Evolutionary conservation across 139 green algal genomes (phyloP).

Genomic region (Picocystis salinarum): DNA sequence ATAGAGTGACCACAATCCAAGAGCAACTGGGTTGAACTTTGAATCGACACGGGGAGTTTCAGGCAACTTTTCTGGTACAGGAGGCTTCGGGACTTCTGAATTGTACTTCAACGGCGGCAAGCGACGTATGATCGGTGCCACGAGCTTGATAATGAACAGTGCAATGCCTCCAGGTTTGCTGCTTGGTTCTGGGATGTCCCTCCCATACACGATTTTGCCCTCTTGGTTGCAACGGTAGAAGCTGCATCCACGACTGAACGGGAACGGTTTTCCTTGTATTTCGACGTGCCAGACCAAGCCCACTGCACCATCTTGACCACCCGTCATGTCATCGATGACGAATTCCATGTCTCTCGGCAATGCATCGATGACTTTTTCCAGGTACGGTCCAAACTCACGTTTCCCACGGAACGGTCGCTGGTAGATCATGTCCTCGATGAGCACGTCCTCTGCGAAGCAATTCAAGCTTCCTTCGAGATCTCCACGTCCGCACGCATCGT

Average conservation of each 20-base stretch:
- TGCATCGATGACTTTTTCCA: neutral
- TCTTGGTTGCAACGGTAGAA: constrained; percentile 6
- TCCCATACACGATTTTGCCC: constrained; percentile 12
- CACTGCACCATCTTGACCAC: neutral
- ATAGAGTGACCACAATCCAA: neutral
- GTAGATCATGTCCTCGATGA: constrained; percentile 3
- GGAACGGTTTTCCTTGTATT: constrained; percentile 8
- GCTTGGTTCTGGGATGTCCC: constrained; percentile 10
- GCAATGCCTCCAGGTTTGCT: constrained; percentile 6
- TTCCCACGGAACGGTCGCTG: neutral
- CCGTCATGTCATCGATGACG: constrained; percentile 6
- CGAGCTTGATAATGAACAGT: constrained; percentile 10
- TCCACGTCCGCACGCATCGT: no score
- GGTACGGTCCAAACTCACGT: neutral
- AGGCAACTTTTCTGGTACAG: no score
- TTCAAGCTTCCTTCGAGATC: no score
- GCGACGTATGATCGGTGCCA: constrained; percentile 5
- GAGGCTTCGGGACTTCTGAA: neutral
- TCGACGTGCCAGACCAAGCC: constrained; percentile 13
- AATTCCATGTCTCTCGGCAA: constrained; percentile 5
- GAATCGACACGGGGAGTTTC: no score
- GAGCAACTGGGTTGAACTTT: no score
- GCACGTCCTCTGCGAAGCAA: no score
- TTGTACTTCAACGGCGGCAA: neutral
- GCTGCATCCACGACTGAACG: constrained; percentile 6